Base-by-base conservation (phyloP, 1,284 basidiomycete species). In the Rhodotorula sp. region DNA sequence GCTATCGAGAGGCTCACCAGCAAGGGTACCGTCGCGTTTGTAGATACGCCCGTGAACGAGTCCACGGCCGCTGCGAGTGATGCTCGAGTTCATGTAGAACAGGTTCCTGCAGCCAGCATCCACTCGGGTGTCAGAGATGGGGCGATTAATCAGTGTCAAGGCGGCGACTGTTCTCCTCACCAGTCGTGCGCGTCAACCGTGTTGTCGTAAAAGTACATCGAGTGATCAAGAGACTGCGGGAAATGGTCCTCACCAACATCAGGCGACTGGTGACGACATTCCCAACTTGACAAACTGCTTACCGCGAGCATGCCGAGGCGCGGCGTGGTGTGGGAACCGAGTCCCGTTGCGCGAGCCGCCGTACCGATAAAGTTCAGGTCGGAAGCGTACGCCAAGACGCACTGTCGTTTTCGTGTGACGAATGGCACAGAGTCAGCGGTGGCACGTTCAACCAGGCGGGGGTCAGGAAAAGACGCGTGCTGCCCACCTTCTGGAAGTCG, bases 331-430 rank as follows among this genome's bases (percentile, higher is more conserved):
- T 76, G 26, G 73, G 80, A 57, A 69, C 79, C 71, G 15, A 93
- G 83, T 0, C 89, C 88, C 58, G 91, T 83, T 5, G 87, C 86
- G n/a, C 85, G 86, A 1, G 86, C 81, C 3, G 88, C 90, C 0
- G 87, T 87, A 15, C 85, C 83, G 70, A 94, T 88, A 76, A 91
- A 92, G 66, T 39, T 73, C 61, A 68, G 68, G 65, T 96, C 93
- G 3, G 92, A 92, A 65, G 93, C 86, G 78, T 93, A 96, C 5
- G 89, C 88, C 64, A 95, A 84, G 71, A 96, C 92, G 77, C 91
- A 92, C 91, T 93, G 77, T 5, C 64, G 0, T 43, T 12, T 31
- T 34, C 34, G 34, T 8, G 34, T n/a, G 29, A 26, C n/a, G 21
- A 3, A 47, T n/a, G 43, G 14, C 12, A 43, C 29, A 29, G 43